Percentiles rank a stretch among this genome's conserved stretches.
Conservation (phyloP, 352 stramenopile genomes). For the Pythium myriotylum region DNA sequence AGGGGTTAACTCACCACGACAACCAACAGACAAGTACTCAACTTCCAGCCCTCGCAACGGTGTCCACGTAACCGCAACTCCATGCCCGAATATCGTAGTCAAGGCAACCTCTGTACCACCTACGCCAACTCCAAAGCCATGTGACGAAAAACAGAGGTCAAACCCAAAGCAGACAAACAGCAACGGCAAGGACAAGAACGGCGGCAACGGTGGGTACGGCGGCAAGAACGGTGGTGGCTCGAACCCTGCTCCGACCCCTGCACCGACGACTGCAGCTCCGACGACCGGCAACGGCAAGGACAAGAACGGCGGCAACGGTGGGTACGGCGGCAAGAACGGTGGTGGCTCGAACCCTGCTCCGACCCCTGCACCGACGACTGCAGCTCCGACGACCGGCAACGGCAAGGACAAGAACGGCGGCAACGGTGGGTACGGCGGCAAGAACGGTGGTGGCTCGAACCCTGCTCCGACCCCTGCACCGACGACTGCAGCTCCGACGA, state of each 20-base stretch:
- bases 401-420: too few relatives aligned
- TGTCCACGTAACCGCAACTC: slow-evolving; percentile 18
- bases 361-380: too few relatives aligned
- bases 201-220: slow-evolving; percentile 9
- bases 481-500: too few relatives aligned
- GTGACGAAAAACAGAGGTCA: slow-evolving; percentile 4
- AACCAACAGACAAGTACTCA: slow-evolving; percentile 41
- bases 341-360: too few relatives aligned
- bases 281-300: not conserved
- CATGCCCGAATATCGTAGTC: slow-evolving; percentile 29
- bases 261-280: not conserved
- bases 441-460: too few relatives aligned
- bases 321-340: too few relatives aligned
- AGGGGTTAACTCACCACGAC: slow-evolving; percentile 40
- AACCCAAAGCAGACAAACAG: not conserved
- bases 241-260: not conserved
- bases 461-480: too few relatives aligned
- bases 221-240: slow-evolving; percentile 1
- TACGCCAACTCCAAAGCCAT: too few relatives aligned
- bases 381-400: too few relatives aligned
- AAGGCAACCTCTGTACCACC: not conserved
- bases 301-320: not conserved
- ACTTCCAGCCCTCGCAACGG: slow-evolving; percentile 36
- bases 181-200: not conserved
- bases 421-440: too few relatives aligned